Evolutionary conservation across 768 basidiomycete genomes (phyloP), one percentile per base, ranked within the genome.

Genomic region (Sarcodon sp.): DNA sequence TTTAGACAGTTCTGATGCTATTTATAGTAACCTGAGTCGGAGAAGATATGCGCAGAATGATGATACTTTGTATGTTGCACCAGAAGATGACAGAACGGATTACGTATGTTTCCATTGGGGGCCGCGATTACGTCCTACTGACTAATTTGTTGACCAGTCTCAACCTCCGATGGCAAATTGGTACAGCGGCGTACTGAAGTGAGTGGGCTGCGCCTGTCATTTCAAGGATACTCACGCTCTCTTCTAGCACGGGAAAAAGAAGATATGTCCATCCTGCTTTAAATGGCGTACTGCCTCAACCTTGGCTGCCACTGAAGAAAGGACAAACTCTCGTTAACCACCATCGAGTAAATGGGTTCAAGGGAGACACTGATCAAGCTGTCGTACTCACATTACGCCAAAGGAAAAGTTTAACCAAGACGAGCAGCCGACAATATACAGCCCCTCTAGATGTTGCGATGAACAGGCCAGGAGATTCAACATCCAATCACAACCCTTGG

Each of bases 81-180:
- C 92, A 0, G 90, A 93, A 56, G 92, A 94, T 60, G 86, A 87
- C 55, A 71, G 86, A 33, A 93, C 91, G 13, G 88, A 93, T 65
- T 93, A 93, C 62, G 86, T 85, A 53, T 51, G 73, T 63, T 1
- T 38, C 48, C 35, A 13, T 27, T 16, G 27, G 27, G n/a, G 35
- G 6, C 46, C 16, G 35, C 7, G 12, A 13, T 2, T 5, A 13
- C 34, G 21, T 27, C 33, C 35, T 41, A 37, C 18, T 36, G 43
- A 15, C 47, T 54, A 38, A 56, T 45, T 33, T 50, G 50, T 45
- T 54, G 52, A 16, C 38, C 45, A 92, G 85, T 91, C 89, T 0
- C 94, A 98, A 63, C 93, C 94, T 0, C 94, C 94, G 0, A 92
- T 98, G 88, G 83, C 86, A 11, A 89, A 89, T 56, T 93, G 89